Percentiles rank a stretch among this genome's conserved stretches.
These are phyloP conservation scores for Cryptococcus maquisensis DNA, from an alignment of 1,284 basidiomycete genomes.

Conservation along the genomic window DNA sequence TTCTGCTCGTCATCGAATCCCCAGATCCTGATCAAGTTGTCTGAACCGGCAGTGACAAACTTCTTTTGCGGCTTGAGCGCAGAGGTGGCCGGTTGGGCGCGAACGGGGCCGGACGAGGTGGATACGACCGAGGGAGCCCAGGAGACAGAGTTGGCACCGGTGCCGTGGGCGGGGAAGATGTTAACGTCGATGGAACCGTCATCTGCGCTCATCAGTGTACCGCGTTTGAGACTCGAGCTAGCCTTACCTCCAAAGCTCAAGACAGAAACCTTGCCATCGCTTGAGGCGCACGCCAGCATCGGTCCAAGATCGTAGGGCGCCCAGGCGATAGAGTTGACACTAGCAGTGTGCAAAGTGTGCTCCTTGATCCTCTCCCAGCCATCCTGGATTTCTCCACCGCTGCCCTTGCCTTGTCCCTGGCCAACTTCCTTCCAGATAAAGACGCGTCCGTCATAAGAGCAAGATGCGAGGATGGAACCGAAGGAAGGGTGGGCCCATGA, in stretches of 20 bases:
- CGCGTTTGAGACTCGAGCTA: neutral
- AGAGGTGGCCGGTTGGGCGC: conserved; percentile 33
- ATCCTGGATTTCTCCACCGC: conserved; percentile 50
- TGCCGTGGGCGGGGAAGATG: conserved; percentile 92
- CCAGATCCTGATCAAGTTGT: conserved; percentile 96
- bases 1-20: conserved; percentile 55
- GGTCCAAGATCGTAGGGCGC: conserved; percentile 96
- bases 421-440: conserved; percentile 90
- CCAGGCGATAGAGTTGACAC: conserved; percentile 97
- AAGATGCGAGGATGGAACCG: conserved; percentile 91
- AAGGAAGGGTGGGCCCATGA: conserved; percentile 99
- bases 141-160: conserved; percentile 94
- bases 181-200: conserved; percentile 95
- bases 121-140: conserved; percentile 88
- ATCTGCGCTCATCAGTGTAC: conserved; percentile 53
- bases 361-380: conserved; percentile 94
- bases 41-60: conserved; percentile 93
- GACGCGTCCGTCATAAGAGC: conserved; percentile 96
- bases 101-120: conserved; percentile 55
- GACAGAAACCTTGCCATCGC: conserved; percentile 95
- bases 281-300: conserved; percentile 95
- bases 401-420: conserved; percentile 38
- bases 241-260: conserved; percentile 89
- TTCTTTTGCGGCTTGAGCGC: conserved; percentile 56
- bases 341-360: conserved; percentile 88